Base-by-base conservation (phyloP, 2,329 filamentous ascomycete species). In the Verticillium nubilum region DNA sequence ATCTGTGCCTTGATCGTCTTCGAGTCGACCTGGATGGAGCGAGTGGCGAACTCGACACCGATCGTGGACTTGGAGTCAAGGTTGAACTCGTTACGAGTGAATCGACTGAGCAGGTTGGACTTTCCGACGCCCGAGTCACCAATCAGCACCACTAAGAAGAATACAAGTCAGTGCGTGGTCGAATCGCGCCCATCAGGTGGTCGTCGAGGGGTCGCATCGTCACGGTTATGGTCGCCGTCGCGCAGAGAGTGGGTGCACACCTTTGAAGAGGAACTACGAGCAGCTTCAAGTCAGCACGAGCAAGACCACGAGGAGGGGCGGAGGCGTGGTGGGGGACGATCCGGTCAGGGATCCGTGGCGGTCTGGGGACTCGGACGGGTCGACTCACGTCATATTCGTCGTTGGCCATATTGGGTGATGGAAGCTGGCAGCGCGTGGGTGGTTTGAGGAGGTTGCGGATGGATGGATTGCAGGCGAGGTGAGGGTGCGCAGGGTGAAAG, bases 1-100 rank as follows among this genome's bases (percentile, higher is more conserved):
- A 99, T 99, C 83, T 99, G 95, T 69, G 95, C 95, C 85, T 99
- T 99, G 87, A 99, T 99, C 65, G 95, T 99, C 86, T 99, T 99
- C 73, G 91, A 90, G 79, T 99, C 95, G 72, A 99, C 95, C 80
- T 98, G 94, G 75, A 99, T 99, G 68, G 92, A 97, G 66, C 95
- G 89, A 69, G 95, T 99, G 70, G 96, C 95, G 76, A 99, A 99
- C 80, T 99, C 95, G 77, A 99, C 95, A 71, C 95, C 95, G 80
- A 99, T 99, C 69, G 95, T 99, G 65, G 95, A 98, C 87, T 99
- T 98, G 77, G 94, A 96, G 80, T 99, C 95, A 67, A 98, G 86
- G 81, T 98, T 98, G 89, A 99, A 99, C 81, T 99, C 95, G 79
- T 99, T 98, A 76, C 95, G 92, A 70, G 95, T 98, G 86, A 99